Evolutionary conservation across 2,329 filamentous ascomycete species (phyloP).

Genomic region (Aspergillus sp.): DNA sequence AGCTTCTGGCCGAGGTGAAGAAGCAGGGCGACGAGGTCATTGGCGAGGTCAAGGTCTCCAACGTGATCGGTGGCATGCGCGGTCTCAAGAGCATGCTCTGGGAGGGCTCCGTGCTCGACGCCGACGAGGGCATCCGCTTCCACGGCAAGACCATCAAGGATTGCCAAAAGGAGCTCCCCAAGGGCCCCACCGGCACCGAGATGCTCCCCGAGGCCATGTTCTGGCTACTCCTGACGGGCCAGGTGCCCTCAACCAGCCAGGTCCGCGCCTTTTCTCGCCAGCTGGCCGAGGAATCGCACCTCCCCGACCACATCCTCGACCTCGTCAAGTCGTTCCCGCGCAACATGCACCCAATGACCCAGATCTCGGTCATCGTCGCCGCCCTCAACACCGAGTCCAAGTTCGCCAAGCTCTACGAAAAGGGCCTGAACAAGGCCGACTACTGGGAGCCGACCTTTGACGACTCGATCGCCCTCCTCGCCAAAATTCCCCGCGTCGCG

Average conservation of each 20-base stretch:
- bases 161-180: constrained; percentile 90
- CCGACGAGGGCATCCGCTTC: constrained; percentile 97
- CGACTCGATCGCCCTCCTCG: constrained; percentile 88
- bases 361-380: constrained; percentile 92
- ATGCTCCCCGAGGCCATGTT: constrained; percentile 99
- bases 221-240: constrained; percentile 93
- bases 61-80: constrained; percentile 94
- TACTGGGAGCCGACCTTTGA: constrained; percentile 99
- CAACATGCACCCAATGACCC: constrained; percentile 96
- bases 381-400: constrained; percentile 94
- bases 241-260: constrained; percentile 83
- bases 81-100: constrained; percentile 98
- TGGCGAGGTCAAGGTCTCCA: constrained; percentile 91
- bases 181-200: constrained; percentile 85
- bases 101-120: constrained; percentile 96
- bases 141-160: constrained; percentile 98
- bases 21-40: constrained; percentile 79
- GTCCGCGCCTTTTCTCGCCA: constrained; percentile 82
- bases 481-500: constrained; percentile 94
- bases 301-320: constrained; percentile 82
- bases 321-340: constrained; percentile 89
- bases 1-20: constrained; percentile 93
- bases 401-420: constrained; percentile 91
- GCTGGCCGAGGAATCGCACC: constrained; percentile 80
- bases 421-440: constrained; percentile 89